Evolutionary conservation across 1,284 basidiomycete species (phyloP), one percentile per base, ranked within the genome.

Genomic region (Cutaneotrichosporon mucoides): DNA sequence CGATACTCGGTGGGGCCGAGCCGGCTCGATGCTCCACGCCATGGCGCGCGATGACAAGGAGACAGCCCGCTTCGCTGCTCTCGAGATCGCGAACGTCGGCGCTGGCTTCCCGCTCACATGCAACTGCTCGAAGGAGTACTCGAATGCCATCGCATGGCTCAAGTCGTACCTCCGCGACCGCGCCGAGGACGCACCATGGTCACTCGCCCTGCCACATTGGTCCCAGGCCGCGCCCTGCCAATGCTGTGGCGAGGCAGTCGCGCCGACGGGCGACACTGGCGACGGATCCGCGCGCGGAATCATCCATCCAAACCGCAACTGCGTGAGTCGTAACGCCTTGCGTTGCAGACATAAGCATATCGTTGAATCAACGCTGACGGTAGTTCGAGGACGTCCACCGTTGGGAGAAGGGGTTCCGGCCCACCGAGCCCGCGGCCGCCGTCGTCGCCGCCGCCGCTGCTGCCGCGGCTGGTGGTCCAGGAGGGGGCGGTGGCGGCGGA

Each of bases 31-130:
- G 12, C 46, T 48, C 5, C 33, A n/a, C 4, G 3, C 12, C 34
- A 36, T 48, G 46, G 12, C 13, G 13, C 34, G 12, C 34, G 46
- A 36, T 4, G 46, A 48, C 46, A 48, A 36, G 33, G 34, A 48
- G 10, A 6, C 7, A 5, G 33, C 46, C 13, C 34, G 9, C 16
- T 13, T 51, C 24, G 15, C 11, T 5, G 49, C 24, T n/a, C 38
- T 51, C 37, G 49, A 51, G 38, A 34, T 51, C 7, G 49, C 49
- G n/a, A 51, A 51, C 24, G 38, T 33, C 10, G 49, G 49, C 10
- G 49, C 49, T 9, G 49, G 49, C 4, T 51, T 12, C 38, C 49
- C 49, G 8, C 49, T 51, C 37, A 51, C 38, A 5, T 51, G 49
- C 16, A 13, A 10, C 5, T 51, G 49, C 37, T 8, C 33, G 11